phyloP scores from a whole-genome alignment of 176 grass and related monocot genomes.

The Cymbopogon citratus region DNA sequence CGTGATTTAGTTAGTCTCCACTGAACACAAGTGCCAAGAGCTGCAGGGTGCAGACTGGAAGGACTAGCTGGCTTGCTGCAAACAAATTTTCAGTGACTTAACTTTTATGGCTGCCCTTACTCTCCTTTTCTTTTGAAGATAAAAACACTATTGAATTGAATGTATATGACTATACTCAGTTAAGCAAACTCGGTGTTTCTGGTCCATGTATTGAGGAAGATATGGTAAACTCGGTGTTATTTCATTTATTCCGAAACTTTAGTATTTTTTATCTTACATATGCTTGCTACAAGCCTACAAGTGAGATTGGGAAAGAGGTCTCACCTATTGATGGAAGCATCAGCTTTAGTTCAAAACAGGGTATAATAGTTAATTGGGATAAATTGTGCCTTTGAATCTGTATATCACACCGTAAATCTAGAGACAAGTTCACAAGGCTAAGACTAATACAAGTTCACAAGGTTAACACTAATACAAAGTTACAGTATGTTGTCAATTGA shows the following conservation, averaged over 20 bases:
- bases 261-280: neutral
- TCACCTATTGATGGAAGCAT: neutral
- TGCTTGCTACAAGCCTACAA: neutral
- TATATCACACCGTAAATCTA: neutral
- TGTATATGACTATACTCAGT: neutral
- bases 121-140: neutral
- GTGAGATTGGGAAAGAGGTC: neutral
- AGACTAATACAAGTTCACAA: neutral
- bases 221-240: neutral
- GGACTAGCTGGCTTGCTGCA: neutral
- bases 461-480: neutral
- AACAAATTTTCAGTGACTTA: too few relatives aligned
- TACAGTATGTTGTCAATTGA: neutral
- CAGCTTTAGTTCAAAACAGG: too few relatives aligned
- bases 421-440: neutral
- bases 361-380: neutral
- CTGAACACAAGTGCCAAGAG: too few relatives aligned
- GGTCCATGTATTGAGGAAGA: too few relatives aligned
- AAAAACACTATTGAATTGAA: neutral
- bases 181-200: neutral
- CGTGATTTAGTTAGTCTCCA: neutral
- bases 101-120: neutral
- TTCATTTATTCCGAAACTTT: slow-evolving; percentile 12
- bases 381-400: neutral
- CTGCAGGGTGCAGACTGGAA: neutral